Evolutionary conservation across 805 yeast species (phyloP).

Genomic region (Suhomyces sp.): DNA sequence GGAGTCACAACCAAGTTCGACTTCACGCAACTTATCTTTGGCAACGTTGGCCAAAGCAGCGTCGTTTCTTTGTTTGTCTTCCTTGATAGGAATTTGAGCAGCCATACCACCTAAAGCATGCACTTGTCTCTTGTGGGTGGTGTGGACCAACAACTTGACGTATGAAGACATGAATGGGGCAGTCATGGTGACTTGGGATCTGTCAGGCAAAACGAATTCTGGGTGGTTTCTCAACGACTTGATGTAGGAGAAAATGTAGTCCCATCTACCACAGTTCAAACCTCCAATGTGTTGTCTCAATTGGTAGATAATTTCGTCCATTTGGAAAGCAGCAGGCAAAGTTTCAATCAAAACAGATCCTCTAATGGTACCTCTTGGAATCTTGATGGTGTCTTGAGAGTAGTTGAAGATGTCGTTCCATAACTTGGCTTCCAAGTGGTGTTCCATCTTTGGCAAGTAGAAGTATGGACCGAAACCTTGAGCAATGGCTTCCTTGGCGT

Average conservation of each 20-base stretch:
- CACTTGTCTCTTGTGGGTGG: slow-evolving; percentile 74
- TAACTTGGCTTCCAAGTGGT: slow-evolving; percentile 74
- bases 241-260: slow-evolving; percentile 77
- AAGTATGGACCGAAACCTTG: slow-evolving; percentile 79
- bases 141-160: slow-evolving; percentile 67
- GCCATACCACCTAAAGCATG: slow-evolving; percentile 94
- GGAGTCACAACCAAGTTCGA: slow-evolving; percentile 78
- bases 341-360: slow-evolving; percentile 84
- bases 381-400: slow-evolving; percentile 66
- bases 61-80: slow-evolving; percentile 59
- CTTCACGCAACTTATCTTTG: slow-evolving; percentile 74
- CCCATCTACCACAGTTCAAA: slow-evolving; percentile 88
- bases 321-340: slow-evolving; percentile 80
- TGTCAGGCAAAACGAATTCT: slow-evolving; percentile 69
- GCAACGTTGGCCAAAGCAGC: slow-evolving; percentile 70
- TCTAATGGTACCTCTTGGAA: slow-evolving; percentile 74
- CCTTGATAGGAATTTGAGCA: slow-evolving; percentile 78
- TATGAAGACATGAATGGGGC: slow-evolving; percentile 80
- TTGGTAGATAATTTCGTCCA: slow-evolving; percentile 80
- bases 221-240: slow-evolving; percentile 70
- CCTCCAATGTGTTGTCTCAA: slow-evolving; percentile 76
- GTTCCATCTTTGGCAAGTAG: slow-evolving; percentile 84
- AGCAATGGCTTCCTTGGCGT: slow-evolving; percentile 58
- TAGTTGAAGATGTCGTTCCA: slow-evolving; percentile 81
- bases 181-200: slow-evolving; percentile 75